Conservation (phyloP, 352 stramenopile species). For the Blastocystis sp. region DNA sequence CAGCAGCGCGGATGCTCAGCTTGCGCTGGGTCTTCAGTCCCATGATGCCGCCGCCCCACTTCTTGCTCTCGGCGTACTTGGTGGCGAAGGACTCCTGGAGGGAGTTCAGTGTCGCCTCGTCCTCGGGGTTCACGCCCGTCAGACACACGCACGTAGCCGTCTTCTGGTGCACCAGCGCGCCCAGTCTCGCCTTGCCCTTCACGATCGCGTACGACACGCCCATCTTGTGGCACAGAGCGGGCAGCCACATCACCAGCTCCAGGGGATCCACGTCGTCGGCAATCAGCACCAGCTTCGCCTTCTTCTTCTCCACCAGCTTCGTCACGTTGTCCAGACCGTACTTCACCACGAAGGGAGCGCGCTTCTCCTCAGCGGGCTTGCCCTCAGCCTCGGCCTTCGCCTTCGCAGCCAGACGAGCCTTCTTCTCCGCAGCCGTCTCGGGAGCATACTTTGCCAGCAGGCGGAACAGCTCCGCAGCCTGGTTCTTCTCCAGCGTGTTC, state of each 20-base stretch:
- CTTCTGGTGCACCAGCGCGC: constrained; percentile 95
- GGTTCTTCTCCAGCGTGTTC: constrained; percentile 93
- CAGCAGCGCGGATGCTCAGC: constrained; percentile 91
- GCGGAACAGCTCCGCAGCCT: constrained; percentile 86
- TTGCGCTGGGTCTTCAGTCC: constrained; percentile 98
- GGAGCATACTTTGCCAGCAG: constrained; percentile 96
- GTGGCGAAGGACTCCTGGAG: constrained; percentile 79
- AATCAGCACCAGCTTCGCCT: constrained; percentile 96
- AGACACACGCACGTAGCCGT: constrained; percentile 82
- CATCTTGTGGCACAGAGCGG: constrained; percentile 81
- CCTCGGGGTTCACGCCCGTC: constrained; percentile 90
- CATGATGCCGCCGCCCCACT: constrained; percentile 98
- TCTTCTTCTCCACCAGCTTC: constrained; percentile 95
- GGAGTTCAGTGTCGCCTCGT: constrained; percentile 87
- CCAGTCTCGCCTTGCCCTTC: constrained; percentile 94
- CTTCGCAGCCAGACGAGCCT: constrained; percentile 85
- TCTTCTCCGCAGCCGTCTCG: constrained; percentile 92
- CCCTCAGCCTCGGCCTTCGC: constrained; percentile 80
- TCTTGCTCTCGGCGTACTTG: constrained; percentile 95
- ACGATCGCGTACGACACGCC: constrained; percentile 97
- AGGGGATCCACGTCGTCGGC: constrained; percentile 95
- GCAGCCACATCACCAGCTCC: constrained; percentile 66
- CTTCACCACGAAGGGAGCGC: constrained; percentile 83
- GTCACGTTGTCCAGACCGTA: constrained; percentile 98
- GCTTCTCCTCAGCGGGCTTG: constrained; percentile 61